Base-by-base conservation (phyloP, 2,329 filamentous ascomycete genomes). In the Trichoderma sp. region DNA sequence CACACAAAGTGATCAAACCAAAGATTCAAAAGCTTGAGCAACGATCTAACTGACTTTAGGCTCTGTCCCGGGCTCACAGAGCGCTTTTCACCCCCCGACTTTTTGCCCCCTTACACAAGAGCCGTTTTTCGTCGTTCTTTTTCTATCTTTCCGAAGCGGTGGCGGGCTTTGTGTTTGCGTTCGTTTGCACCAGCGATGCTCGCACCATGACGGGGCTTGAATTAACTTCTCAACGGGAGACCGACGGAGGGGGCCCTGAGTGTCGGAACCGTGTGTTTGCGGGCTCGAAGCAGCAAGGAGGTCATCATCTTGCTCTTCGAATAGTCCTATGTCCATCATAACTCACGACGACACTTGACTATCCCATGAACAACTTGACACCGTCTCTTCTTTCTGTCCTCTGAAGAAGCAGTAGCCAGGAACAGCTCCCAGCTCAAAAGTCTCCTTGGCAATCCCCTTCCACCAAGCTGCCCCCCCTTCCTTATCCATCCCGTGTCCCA, bases 11-110 rank as follows among this genome's bases (percentile, higher is more conserved):
- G 12, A 39, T 24, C 34, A 39, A 14, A 39, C 34, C 34, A 39
- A 14, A 14, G 24, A 15, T 28, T 28, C 24, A 3, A 34, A n/a
- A 19, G 5, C 19, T 52, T 52, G 21, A 57, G 43, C 24, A 58
- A 17, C 39, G 45, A 52, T 58, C 62, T 64, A 64, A 64, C 62
- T 58, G 34, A 51, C 62, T 64, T 64, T 50, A 64, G 62, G 30
- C 15, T 26, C 52, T 64, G 62, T 64, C 54, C 43, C 62, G 62
- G 62, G 62, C 45, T 58, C 47, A 57, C 54, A 41, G 34, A 39
- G 5, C 7, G 17, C 43, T 34, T 17, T 52, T 52, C 17, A 26
- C 26, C 41, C 17, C 41, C 41, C 41, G 3, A 24, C 3, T 9
- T 43, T 54, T n/a, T 52, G 28, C 7, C 39, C 44, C 44, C 62